Base-by-base conservation (phyloP, 495 filamentous ascomycete species). In the Poronia punctata region DNA sequence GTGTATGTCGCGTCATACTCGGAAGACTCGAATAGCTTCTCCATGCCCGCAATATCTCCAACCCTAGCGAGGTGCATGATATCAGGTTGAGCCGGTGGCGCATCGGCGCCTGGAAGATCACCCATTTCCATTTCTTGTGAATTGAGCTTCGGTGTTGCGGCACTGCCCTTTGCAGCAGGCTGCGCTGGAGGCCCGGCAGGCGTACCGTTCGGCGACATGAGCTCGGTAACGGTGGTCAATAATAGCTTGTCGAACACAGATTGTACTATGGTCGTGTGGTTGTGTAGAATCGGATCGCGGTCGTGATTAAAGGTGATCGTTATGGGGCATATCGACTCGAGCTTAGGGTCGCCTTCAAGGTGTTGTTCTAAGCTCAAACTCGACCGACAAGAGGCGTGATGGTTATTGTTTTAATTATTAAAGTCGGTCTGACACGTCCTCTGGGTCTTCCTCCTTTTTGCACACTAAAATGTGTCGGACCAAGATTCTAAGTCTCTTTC, bases 11-110 rank as follows among this genome's bases (percentile, higher is more conserved):
- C 86, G 48, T 83, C 79, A 60, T 76, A 85, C 39, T 86, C 92
- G 49, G 84, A 82, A 36, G 71, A 75, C 45, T 85, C 83, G 49
- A 95, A 89, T 18, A 98, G 69, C 67, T 79, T 88, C 65, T 93
- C 84, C 73, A 98, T 90, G 22, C 75, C 83, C 4, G 67, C 67
- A 54, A 95, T 75, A 54, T 98, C 90, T 20, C 92, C 92, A 43
- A 92, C 58, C 35, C 90, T 76, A 24, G 92, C 86, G 53, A 96
- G 74, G 65, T 96, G 90, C 88, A 98, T 95, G 37, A 98, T 82
- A 68, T 97, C 92, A 40, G 87, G 76, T 39, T 85, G 84, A 22
- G 65, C 36, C 21, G 59, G 29, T 20, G 60, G 17, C 32, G 64
- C 40, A 36, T 50, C 46, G 22, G 53, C 52, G 20, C 52, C 60